Conservation (phyloP, 2,329 filamentous ascomycete genomes). For the Diplodia seriata region DNA sequence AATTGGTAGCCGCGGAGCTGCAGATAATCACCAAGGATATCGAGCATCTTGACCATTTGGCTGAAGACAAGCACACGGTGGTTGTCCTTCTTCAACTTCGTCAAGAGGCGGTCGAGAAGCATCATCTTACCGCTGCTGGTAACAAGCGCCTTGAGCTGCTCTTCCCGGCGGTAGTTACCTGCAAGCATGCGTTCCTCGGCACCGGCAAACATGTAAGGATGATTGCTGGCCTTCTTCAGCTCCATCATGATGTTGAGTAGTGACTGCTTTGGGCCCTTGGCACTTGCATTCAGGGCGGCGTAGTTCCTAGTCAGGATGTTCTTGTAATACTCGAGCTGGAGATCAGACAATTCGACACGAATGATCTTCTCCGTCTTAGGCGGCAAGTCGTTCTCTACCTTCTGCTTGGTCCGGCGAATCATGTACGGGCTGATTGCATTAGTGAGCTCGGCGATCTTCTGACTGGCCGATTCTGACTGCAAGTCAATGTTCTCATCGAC, state of each 20-base stretch:
- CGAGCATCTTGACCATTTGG: constrained; percentile 99
- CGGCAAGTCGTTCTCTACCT: constrained; percentile 93
- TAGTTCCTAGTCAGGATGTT: constrained; percentile 98
- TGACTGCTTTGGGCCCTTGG: constrained; percentile 90
- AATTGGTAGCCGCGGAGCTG: constrained; percentile 93
- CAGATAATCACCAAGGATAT: constrained; percentile 93
- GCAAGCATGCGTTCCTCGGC: constrained; percentile 88
- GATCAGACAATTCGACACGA: constrained; percentile 92
- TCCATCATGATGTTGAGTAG: constrained; percentile 99
- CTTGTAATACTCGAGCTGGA: constrained; percentile 98
- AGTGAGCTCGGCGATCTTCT: constrained; percentile 86
- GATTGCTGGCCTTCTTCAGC: constrained; percentile 97
- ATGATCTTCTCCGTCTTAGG: constrained; percentile 99
- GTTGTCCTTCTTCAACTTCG: constrained; percentile 89
- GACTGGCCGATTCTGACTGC: constrained; percentile 77
- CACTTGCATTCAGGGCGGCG: constrained; percentile 87
- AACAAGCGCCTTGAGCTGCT: constrained; percentile 89
- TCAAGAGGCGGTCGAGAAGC: constrained; percentile 92
- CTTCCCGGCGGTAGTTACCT: constrained; percentile 81
- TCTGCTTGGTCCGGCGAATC: constrained; percentile 93
- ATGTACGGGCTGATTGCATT: constrained; percentile 91
- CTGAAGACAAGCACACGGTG: constrained; percentile 98
- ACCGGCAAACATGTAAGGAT: constrained; percentile 96
- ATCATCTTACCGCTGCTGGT: constrained; percentile 99
- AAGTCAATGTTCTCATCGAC: constrained; percentile 94